These are phyloP conservation scores for Calonectria naviculata DNA, from an alignment of 2,329 filamentous ascomycete genomes.

Conservation along the genomic window DNA sequence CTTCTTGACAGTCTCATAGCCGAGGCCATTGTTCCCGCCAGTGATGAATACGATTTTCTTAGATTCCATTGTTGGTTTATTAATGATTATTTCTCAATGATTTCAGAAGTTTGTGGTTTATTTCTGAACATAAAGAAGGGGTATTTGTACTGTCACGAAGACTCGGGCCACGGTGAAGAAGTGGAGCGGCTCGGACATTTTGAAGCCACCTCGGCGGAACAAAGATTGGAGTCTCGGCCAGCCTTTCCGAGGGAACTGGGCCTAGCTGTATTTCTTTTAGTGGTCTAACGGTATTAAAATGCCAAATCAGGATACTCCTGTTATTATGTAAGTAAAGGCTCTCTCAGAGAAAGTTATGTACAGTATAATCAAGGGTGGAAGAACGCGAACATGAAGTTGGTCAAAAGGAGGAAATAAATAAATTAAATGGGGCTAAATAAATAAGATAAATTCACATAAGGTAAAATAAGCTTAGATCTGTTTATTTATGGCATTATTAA, in stretches of 20 bases:
- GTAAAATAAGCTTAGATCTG: no score
- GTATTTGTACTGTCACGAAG: neutral
- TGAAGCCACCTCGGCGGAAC: neutral
- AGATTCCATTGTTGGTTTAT: neutral
- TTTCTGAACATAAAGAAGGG: neutral
- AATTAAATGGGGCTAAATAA: no score
- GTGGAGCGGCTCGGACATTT: neutral
- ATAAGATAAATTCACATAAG: no score
- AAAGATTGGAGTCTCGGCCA: neutral
- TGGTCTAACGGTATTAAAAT: no score
- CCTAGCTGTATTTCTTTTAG: no score
- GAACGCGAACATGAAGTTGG: no score
- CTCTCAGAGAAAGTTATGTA: no score
- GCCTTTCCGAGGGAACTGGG: neutral
- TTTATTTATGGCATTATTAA: no score
- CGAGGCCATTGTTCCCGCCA: neutral
- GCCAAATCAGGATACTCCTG: no score
- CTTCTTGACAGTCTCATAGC: neutral
- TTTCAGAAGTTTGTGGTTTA: neutral
- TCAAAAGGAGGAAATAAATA: no score
- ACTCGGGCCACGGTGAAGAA: neutral
- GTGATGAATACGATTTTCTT: neutral
- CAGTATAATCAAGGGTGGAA: no score
- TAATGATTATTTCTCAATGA: neutral
- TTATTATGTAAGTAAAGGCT: no score